Evolutionary conservation across 2,329 filamentous ascomycete genomes (phyloP).

Genomic region (Neophaeococcomyces mojaviensis): DNA sequence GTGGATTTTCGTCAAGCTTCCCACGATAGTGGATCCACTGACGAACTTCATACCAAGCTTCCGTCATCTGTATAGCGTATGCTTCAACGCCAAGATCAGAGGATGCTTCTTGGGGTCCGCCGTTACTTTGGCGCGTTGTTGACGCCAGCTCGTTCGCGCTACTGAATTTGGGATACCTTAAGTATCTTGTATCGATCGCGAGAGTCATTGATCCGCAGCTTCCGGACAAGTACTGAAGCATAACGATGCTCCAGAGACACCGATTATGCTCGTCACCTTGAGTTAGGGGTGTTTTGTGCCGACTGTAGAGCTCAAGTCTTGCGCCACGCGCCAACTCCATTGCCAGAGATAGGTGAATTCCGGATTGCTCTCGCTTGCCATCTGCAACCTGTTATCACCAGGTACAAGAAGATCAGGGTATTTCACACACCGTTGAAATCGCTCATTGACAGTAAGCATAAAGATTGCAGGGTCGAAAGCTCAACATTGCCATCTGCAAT

Average conservation of each 20-base stretch:
- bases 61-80: constrained; percentile 40
- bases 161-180: constrained; percentile 11
- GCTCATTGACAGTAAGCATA: constrained; percentile 35
- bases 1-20: constrained; percentile 36
- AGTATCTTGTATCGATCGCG: constrained; percentile 10
- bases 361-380: constrained; percentile 40
- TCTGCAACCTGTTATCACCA: constrained; percentile 25
- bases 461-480: constrained; percentile 36
- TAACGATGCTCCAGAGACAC: constrained; percentile 38
- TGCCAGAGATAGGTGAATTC: constrained; percentile 38
- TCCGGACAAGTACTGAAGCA: constrained; percentile 39
- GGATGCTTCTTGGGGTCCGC: constrained; percentile 2
- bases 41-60: constrained; percentile 43
- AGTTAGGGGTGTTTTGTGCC: background rate
- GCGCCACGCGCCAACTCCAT: constrained; percentile 41
- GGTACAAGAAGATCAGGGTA: background rate
- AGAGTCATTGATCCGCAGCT: constrained; percentile 16
- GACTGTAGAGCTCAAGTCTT: constrained; percentile 25
- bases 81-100: constrained; percentile 35
- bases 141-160: constrained; percentile 5
- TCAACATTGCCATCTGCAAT: constrained; percentile 34
- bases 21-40: constrained; percentile 42
- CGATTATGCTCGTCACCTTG: constrained; percentile 8
- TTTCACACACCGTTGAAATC: constrained; percentile 34
- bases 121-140: background rate